Evolutionary conservation across 2,329 filamentous ascomycete species (phyloP).

Genomic region (Clonostachys sp.): DNA sequence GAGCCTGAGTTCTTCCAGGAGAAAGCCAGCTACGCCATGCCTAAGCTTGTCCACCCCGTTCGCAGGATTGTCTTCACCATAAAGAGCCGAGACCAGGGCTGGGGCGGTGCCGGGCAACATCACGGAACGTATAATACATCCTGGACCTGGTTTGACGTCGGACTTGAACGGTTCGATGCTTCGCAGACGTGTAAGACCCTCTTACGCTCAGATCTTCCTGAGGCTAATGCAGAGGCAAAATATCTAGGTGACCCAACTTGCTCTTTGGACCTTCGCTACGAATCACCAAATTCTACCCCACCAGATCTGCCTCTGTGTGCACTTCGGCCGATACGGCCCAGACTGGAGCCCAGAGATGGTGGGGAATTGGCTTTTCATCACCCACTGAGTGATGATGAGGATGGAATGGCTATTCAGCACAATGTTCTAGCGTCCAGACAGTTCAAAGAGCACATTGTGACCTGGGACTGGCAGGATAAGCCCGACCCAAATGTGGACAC

Average conservation of each 20-base stretch:
- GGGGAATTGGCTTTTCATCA: constrained; percentile 27
- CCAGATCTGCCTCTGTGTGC: constrained; percentile 22
- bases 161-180: constrained; percentile 49
- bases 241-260: constrained; percentile 19
- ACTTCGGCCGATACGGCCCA: constrained; percentile 29
- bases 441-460: constrained; percentile 37
- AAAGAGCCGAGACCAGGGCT: constrained; percentile 53
- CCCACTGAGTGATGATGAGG: constrained; percentile 21
- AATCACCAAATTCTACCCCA: constrained; percentile 8
- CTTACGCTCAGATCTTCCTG: background rate
- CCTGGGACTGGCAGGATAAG: constrained; percentile 48
- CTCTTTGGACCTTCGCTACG: constrained; percentile 18
- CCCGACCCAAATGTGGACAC: constrained; percentile 34
- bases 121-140: constrained; percentile 39
- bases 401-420: constrained; percentile 38
- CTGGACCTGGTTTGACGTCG: constrained; percentile 61
- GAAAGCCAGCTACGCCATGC: constrained; percentile 30
- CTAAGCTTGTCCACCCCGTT: constrained; percentile 41
- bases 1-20: constrained; percentile 19
- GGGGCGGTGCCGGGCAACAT: constrained; percentile 16
- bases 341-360: constrained; percentile 7
- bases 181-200: constrained; percentile 18
- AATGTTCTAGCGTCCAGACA: constrained; percentile 31
- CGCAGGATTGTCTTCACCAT: constrained; percentile 59
- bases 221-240: background rate